Percentiles rank a stretch among this genome's conserved stretches.
These are phyloP conservation scores for Hyphodiscus sp. DNA, from an alignment of 2,329 filamentous ascomycete species.

Conservation along the genomic window DNA sequence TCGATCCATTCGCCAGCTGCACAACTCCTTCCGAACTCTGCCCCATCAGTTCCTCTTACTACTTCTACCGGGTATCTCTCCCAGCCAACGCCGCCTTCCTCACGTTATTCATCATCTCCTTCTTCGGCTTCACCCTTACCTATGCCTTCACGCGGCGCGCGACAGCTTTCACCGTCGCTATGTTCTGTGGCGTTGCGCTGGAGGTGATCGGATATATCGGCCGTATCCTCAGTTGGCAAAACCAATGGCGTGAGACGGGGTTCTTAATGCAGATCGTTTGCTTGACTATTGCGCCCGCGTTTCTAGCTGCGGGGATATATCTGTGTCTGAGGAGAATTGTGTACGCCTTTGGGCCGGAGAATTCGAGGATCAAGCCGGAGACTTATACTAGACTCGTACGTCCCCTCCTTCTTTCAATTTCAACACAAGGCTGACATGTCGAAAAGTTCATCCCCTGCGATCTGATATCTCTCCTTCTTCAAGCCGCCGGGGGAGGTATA, in stretches of 20 bases:
- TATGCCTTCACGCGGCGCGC: slow-evolving; percentile 40
- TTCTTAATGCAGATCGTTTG: slow-evolving; percentile 54
- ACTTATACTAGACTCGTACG: slow-evolving; percentile 44
- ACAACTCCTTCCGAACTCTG: slow-evolving; percentile 30
- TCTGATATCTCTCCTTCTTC: slow-evolving; percentile 52
- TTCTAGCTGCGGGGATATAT: slow-evolving; percentile 58
- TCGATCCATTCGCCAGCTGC: slow-evolving; percentile 19
- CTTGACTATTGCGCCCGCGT: slow-evolving; percentile 59
- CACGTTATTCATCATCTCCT: slow-evolving; percentile 42
- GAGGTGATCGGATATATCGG: slow-evolving; percentile 56
- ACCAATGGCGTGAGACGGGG: slow-evolving; percentile 42
- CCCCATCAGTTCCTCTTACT: slow-evolving; percentile 33
- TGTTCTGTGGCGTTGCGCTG: slow-evolving; percentile 45
- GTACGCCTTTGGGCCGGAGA: slow-evolving; percentile 40
- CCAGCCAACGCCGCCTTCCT: slow-evolving; percentile 46
- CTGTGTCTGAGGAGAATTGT: slow-evolving; percentile 50
- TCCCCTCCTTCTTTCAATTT: slow-evolving; percentile 25
- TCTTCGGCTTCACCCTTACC: slow-evolving; percentile 35
- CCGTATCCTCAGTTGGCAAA: slow-evolving; percentile 47
- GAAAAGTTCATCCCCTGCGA: slow-evolving; percentile 58
- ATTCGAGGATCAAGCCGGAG: slow-evolving; percentile 41
- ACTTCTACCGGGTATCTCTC: slow-evolving; percentile 48
- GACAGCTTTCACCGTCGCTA: slow-evolving; percentile 45
- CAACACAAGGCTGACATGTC: slow-evolving; percentile 10
- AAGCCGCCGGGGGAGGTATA: slow-evolving; percentile 53